These are phyloP conservation scores for Epichloe baconii DNA, from an alignment of 2,329 filamentous ascomycete species.

Conservation along the genomic window DNA sequence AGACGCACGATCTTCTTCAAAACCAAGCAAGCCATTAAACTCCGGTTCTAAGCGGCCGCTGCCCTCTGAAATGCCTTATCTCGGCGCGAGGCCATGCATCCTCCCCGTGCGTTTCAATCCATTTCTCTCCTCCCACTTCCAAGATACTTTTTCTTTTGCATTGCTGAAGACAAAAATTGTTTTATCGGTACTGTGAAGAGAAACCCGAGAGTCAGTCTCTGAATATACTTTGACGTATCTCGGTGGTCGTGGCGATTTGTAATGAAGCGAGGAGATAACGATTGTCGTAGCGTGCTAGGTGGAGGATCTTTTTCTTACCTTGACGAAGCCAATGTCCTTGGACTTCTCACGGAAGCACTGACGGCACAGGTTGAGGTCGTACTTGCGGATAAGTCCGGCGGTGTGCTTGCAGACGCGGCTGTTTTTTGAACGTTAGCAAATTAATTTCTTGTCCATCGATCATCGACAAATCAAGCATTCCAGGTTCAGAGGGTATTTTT, in stretches of 20 bases:
- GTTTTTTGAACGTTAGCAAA: conserved; percentile 3
- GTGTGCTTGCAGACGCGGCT: conserved; percentile 74
- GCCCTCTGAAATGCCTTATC: conserved; percentile 23
- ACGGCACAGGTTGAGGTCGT: conserved; percentile 83
- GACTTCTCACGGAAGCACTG: conserved; percentile 68
- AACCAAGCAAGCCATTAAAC: conserved; percentile 33
- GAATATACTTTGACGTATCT: too few species aligned
- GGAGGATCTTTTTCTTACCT: conserved; percentile 32
- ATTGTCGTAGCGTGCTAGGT: neutral
- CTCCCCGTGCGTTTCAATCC: conserved; percentile 6
- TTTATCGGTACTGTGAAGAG: conserved; percentile 16
- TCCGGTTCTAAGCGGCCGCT: conserved; percentile 32
- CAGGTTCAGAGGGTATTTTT: neutral
- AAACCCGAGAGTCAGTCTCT: too few species aligned
- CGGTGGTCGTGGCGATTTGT: too few species aligned
- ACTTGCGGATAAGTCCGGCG: conserved; percentile 99
- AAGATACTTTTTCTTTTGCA: conserved; percentile 3
- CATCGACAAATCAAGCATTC: neutral
- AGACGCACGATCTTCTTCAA: conserved; percentile 29
- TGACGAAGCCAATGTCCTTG: conserved; percentile 60
- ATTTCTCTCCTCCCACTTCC: neutral
- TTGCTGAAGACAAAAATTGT: conserved; percentile 10
- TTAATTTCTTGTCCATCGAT: neutral
- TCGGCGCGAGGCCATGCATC: conserved; percentile 14
- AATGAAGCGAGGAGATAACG: neutral